Conservation (phyloP, 805 yeast genomes). For the Metschnikowia hibisci region DNA sequence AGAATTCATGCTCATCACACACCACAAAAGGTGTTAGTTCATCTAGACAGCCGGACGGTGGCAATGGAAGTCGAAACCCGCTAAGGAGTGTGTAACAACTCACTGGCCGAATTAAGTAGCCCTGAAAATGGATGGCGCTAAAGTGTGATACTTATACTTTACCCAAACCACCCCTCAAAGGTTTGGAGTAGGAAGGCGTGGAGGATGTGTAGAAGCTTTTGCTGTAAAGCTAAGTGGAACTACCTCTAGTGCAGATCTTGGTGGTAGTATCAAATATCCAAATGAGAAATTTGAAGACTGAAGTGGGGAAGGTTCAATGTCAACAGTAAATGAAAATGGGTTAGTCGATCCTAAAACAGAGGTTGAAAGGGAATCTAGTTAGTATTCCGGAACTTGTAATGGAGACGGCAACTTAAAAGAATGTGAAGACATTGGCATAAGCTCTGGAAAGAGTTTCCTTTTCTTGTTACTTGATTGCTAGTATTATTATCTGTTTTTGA, state of each 20-base stretch:
- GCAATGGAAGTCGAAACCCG: conserved; percentile 46
- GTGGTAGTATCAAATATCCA: conserved; percentile 42
- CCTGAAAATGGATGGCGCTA: conserved; percentile 37
- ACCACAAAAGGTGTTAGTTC: conserved; percentile 40
- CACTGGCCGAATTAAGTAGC: conserved; percentile 50
- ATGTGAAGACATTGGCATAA: conserved; percentile 40
- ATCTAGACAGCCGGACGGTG: conserved; percentile 6
- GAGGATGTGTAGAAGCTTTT: conserved; percentile 40
- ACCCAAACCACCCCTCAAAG: conserved; percentile 36
- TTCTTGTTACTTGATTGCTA: too few relatives aligned
- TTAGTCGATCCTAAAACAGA: conserved; percentile 41
- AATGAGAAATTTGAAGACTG: conserved; percentile 42
- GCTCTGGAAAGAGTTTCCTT: conserved; percentile 44
- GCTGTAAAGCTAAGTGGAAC: conserved; percentile 36
- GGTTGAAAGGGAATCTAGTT: conserved; percentile 44
- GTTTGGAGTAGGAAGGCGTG: conserved; percentile 43
- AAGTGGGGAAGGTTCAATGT: conserved; percentile 42
- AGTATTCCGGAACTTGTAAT: conserved; percentile 41
- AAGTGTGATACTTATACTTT: conserved; percentile 41
- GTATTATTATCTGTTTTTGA: too few relatives aligned
- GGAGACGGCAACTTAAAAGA: conserved; percentile 37
- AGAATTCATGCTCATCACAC: conserved; percentile 39
- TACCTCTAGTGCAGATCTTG: conserved; percentile 33
- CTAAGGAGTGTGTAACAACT: conserved; percentile 51
- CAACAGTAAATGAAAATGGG: conserved; percentile 43